phyloP scores from a whole-genome alignment of 2,329 filamentous ascomycete genomes.

The Capronia americana region DNA sequence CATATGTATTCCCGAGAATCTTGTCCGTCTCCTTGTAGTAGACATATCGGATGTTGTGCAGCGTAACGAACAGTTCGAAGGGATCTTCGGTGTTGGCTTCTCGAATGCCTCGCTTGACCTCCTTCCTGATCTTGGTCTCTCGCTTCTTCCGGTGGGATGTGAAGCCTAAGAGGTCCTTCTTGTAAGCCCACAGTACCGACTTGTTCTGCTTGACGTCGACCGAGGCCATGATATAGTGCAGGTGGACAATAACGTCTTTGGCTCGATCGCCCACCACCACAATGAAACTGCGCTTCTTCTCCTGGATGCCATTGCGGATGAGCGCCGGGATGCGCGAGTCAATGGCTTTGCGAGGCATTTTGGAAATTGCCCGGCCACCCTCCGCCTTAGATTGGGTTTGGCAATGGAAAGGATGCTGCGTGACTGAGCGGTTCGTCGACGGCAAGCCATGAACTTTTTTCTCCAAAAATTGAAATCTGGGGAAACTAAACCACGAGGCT shows the following conservation, averaged over 20 bases:
- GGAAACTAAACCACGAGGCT: slow-evolving; percentile 1
- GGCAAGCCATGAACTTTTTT: slow-evolving; percentile 7
- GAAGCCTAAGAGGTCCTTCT: slow-evolving; percentile 94
- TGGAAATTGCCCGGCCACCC: slow-evolving; percentile 29
- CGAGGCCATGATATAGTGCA: slow-evolving; percentile 90
- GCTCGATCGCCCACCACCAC: slow-evolving; percentile 91
- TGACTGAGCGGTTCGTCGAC: neutral
- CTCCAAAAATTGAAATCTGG: slow-evolving; percentile 30
- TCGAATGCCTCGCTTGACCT: slow-evolving; percentile 91
- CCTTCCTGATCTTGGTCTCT: slow-evolving; percentile 97
- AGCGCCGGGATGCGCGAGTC: slow-evolving; percentile 90
- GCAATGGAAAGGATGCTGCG: neutral
- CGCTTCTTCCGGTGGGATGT: slow-evolving; percentile 97
- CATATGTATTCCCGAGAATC: slow-evolving; percentile 96
- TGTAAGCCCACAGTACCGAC: slow-evolving; percentile 97
- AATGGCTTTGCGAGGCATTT: slow-evolving; percentile 62
- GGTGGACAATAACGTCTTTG: slow-evolving; percentile 95
- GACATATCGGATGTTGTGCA: slow-evolving; percentile 97
- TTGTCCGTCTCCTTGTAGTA: slow-evolving; percentile 99
- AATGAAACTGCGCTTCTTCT: slow-evolving; percentile 98
- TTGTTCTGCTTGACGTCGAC: slow-evolving; percentile 94
- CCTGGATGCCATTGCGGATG: slow-evolving; percentile 86
- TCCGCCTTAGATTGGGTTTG: slow-evolving; percentile 20
- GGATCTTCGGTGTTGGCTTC: slow-evolving; percentile 92
- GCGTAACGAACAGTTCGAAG: slow-evolving; percentile 95